Conservation (phyloP, 768 basidiomycete genomes). For the Coprinellus aureogranulatus region DNA sequence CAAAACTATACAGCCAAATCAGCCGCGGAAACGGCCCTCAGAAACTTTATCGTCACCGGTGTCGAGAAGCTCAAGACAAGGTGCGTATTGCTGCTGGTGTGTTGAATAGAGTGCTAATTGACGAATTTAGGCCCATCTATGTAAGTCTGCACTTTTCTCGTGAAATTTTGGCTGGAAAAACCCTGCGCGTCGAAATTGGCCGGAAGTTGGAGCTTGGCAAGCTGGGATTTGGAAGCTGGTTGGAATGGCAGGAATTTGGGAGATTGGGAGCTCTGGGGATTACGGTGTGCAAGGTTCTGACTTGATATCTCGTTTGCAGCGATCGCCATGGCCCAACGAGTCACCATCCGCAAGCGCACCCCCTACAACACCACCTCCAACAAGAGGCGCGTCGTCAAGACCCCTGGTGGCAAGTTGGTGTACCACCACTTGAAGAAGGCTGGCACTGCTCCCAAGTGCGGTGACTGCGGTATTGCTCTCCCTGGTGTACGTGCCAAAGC, state of each 20-base stretch:
- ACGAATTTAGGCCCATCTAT: slow-evolving; percentile 20
- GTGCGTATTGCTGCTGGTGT: slow-evolving; percentile 32
- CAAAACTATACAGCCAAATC: slow-evolving; percentile 39
- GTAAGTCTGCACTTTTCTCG: slow-evolving; percentile 27
- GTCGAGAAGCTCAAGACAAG: slow-evolving; percentile 66
- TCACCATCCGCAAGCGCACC: slow-evolving; percentile 97
- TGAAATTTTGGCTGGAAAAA: neutral
- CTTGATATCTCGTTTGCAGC: slow-evolving; percentile 15
- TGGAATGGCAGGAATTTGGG: neutral
- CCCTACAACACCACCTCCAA: slow-evolving; percentile 98
- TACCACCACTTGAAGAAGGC: slow-evolving; percentile 98
- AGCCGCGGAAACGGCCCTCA: too few species aligned
- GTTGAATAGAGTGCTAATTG: slow-evolving; percentile 15
- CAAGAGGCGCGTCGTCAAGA: slow-evolving; percentile 94
- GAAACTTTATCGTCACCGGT: slow-evolving; percentile 43
- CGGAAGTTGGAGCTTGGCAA: neutral
- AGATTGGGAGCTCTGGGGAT: too few species aligned
- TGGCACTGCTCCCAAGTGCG: slow-evolving; percentile 89
- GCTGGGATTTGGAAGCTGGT: neutral
- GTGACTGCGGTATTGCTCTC: slow-evolving; percentile 94
- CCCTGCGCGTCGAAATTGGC: neutral
- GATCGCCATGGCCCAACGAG: slow-evolving; percentile 90
- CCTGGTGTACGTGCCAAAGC: slow-evolving; percentile 70
- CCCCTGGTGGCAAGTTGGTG: slow-evolving; percentile 96
- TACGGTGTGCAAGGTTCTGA: too few species aligned